A percentile compares a stretch with the other conserved stretches of the same genome.
phyloP scores from a whole-genome alignment of 257 asterid species.

The Scutellaria galericulata region DNA sequence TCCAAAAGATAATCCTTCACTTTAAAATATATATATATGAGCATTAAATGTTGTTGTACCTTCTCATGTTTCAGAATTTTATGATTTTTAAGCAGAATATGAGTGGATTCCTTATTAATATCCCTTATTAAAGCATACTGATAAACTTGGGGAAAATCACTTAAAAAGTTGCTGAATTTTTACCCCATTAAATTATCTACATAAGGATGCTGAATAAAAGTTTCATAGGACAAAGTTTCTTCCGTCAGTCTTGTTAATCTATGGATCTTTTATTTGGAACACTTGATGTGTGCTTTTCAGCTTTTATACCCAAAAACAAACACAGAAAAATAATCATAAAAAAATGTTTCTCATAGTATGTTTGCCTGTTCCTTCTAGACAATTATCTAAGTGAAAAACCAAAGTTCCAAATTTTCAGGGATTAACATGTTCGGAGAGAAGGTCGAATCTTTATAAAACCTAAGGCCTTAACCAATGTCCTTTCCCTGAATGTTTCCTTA shows the following conservation, averaged over 20 bases:
- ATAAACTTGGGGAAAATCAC: background rate
- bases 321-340: background rate
- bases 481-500: background rate
- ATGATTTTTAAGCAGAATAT: background rate
- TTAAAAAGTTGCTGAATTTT: background rate
- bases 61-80: background rate
- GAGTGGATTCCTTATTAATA: background rate
- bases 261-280: slow-evolving; percentile 5
- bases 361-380: background rate
- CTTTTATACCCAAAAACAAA: background rate
- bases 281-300: background rate
- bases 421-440: background rate
- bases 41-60: background rate
- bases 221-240: background rate
- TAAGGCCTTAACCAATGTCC: background rate
- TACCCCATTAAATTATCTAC: too few species aligned
- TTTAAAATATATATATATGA: too few species aligned
- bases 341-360: background rate
- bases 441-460: background rate
- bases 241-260: background rate
- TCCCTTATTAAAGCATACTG: background rate
- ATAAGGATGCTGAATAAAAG: background rate
- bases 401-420: background rate
- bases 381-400: background rate
- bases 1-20: background rate